phyloP scores from a whole-genome alignment of 2,329 filamentous ascomycete species.

The Emmonsiellopsis sp. region DNA sequence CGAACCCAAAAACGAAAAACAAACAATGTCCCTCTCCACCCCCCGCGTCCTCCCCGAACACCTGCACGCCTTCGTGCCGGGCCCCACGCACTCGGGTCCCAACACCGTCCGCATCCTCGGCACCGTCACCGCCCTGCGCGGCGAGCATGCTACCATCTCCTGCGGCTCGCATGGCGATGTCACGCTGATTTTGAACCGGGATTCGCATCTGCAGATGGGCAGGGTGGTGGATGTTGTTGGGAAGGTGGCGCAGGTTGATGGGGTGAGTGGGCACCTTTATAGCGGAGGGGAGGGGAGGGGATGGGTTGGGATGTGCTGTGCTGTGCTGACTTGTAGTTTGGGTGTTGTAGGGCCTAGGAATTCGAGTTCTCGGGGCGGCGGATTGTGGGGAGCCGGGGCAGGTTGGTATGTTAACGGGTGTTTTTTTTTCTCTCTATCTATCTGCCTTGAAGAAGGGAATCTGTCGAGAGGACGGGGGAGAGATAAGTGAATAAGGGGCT shows the following conservation, averaged over 20 bases:
- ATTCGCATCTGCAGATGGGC: constrained; percentile 35
- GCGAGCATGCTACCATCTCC: constrained; percentile 71
- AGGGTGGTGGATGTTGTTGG: constrained; percentile 38
- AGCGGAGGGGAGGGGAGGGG: not conserved
- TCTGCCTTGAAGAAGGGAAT: not conserved
- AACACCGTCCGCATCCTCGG: constrained; percentile 76
- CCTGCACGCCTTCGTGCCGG: constrained; percentile 56
- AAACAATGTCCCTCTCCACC: constrained; percentile 58
- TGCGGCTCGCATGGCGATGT: constrained; percentile 60
- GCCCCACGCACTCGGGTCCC: constrained; percentile 28
- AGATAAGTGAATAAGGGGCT: not conserved
- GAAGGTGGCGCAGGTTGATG: constrained; percentile 34
- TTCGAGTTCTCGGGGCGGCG: constrained; percentile 31
- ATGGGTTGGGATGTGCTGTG: not conserved
- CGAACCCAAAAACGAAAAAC: not conserved
- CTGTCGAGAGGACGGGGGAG: not conserved
- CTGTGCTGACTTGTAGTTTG: not conserved
- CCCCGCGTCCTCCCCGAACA: constrained; percentile 76
- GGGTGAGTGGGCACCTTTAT: constrained; percentile 15
- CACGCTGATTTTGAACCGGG: constrained; percentile 60
- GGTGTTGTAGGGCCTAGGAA: constrained; percentile 24
- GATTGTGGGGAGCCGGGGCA: constrained; percentile 34
- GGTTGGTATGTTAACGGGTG: constrained; percentile 23
- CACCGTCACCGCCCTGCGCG: constrained; percentile 71
- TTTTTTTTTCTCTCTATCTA: not conserved